Evolutionary conservation across 352 stramenopile genomes (phyloP).

Genomic region (Pythium periplocum): DNA sequence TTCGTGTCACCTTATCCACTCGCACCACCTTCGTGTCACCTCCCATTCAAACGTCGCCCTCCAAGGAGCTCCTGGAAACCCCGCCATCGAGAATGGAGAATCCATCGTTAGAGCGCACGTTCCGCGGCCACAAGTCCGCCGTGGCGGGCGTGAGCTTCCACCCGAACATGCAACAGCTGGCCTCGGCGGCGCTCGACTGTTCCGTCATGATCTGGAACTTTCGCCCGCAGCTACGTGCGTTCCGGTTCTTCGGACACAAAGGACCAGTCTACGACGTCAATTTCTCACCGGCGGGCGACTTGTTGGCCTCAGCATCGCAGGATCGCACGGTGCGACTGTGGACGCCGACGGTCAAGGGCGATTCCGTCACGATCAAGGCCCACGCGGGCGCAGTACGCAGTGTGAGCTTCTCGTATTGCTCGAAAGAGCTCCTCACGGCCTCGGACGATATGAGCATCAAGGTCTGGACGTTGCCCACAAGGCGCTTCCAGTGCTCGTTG

Average conservation of each 20-base stretch:
- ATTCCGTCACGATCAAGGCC: conserved; percentile 66
- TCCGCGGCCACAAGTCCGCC: conserved; percentile 76
- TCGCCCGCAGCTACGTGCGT: conserved; percentile 70
- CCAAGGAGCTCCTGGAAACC: background rate
- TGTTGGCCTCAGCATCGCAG: conserved; percentile 85
- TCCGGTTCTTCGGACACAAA: conserved; percentile 76
- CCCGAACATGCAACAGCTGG: conserved; percentile 83
- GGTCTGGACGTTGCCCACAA: conserved; percentile 74
- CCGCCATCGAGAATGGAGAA: conserved; percentile 32
- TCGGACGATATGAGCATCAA: conserved; percentile 94
- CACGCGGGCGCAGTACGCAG: conserved; percentile 66
- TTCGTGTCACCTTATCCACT: no score
- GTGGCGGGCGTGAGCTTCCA: conserved; percentile 82
- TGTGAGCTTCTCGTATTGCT: conserved; percentile 82
- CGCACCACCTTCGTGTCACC: conserved; percentile 2
- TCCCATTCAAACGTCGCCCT: conserved; percentile 4
- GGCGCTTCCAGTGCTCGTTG: conserved; percentile 85
- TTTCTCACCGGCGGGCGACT: conserved; percentile 76
- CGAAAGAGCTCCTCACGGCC: conserved; percentile 76
- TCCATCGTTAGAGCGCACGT: conserved; percentile 84
- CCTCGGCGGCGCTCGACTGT: conserved; percentile 68
- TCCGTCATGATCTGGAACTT: conserved; percentile 93
- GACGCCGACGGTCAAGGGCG: conserved; percentile 76
- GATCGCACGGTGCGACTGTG: conserved; percentile 90
- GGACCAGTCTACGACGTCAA: conserved; percentile 66